phyloP scores from a whole-genome alignment of 371 early-diverging fungal species.

The Mucor velutinosus region DNA sequence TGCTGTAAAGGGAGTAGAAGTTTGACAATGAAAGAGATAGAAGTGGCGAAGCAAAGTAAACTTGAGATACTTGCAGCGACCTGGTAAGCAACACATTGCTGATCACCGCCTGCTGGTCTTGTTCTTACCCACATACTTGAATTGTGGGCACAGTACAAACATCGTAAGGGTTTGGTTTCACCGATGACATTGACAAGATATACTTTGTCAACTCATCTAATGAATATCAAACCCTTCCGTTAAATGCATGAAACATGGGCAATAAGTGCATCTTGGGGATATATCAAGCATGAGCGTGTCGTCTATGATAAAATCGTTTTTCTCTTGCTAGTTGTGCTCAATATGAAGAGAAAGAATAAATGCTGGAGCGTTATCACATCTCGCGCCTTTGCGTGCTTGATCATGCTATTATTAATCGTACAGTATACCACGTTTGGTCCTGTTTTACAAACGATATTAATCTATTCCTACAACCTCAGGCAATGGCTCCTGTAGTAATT shows the following conservation, averaged over 20 bases:
- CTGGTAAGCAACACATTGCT: neutral
- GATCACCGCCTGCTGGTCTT: neutral
- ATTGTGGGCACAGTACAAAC: too few relatives aligned
- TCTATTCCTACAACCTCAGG: neutral
- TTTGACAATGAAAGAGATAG: too few relatives aligned
- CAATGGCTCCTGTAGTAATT: constrained; percentile 18
- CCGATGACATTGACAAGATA: neutral
- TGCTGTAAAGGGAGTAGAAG: too few relatives aligned
- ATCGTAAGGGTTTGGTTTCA: neutral
- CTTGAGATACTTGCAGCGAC: too few relatives aligned
- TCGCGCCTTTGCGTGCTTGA: neutral
- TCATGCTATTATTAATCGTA: neutral
- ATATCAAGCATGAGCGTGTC: neutral
- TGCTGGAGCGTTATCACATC: neutral
- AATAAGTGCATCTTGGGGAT: neutral
- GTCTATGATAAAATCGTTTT: neutral
- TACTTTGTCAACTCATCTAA: neutral
- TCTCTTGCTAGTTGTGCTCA: neutral
- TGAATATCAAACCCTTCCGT: neutral
- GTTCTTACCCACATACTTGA: too few relatives aligned
- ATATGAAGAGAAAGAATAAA: neutral
- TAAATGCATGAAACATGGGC: neutral
- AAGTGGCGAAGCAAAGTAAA: too few relatives aligned
- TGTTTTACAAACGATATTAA: neutral
- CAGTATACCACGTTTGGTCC: neutral